Evolutionary conservation across 345 rosid genomes (phyloP).

Genomic region (Arabidopsis thaliana): DNA sequence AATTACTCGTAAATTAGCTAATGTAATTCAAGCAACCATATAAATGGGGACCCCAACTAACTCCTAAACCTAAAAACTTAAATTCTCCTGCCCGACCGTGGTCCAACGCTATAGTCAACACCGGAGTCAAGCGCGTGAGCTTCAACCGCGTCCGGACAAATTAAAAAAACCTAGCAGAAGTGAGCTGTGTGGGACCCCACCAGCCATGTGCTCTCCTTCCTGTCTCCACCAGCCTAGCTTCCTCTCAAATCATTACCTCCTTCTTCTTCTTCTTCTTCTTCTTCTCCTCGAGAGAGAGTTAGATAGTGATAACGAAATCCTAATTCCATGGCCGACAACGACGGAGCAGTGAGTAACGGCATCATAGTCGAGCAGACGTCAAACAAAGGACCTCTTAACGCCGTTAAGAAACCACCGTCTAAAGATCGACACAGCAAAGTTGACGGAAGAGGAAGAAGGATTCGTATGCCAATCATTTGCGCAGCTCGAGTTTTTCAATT

Average conservation of each 20-base stretch:
- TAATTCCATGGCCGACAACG: constrained; percentile 26
- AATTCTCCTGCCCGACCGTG: constrained; percentile 33
- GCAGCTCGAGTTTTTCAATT: constrained; percentile 95
- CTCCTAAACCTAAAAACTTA: constrained; percentile 11
- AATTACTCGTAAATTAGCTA: too few species aligned
- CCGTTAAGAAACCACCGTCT: constrained; percentile 80
- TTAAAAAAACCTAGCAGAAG: constrained; percentile 19
- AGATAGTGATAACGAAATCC: constrained; percentile 3
- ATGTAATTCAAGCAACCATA: not conserved
- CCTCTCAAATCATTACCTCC: constrained; percentile 25
- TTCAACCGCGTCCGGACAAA: constrained; percentile 23
- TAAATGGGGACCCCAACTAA: constrained; percentile 28
- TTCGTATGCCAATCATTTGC: constrained; percentile 96
- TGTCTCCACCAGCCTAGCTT: constrained; percentile 98
- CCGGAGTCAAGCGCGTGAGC: constrained; percentile 44
- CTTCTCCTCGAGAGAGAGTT: not conserved
- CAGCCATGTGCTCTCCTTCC: constrained; percentile 92
- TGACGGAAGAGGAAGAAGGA: constrained; percentile 88
- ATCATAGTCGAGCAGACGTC: constrained; percentile 26
- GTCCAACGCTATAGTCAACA: constrained; percentile 40
- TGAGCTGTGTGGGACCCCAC: constrained; percentile 89
- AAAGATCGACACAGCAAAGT: constrained; percentile 98
- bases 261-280: not conserved
- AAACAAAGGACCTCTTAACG: constrained; percentile 44
- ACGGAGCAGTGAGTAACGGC: constrained; percentile 31